Base-by-base conservation (phyloP, 306 rosid genomes). In the Ormosia emarginata region DNA sequence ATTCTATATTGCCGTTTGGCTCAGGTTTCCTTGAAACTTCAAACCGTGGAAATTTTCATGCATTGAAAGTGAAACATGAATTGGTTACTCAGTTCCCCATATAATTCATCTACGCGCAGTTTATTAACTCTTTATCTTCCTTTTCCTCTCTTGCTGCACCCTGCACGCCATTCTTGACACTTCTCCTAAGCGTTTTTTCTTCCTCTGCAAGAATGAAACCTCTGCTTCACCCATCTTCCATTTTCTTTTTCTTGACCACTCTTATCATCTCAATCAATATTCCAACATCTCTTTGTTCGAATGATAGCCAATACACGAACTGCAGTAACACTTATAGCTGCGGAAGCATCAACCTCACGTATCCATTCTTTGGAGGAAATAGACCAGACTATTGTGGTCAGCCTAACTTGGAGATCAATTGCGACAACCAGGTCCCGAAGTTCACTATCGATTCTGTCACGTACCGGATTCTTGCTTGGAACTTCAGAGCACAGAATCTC, bases 341-440 rank as follows among this genome's bases (percentile, higher is more conserved):
- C 15, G 77, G 74, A 17, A 0, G 0, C 4, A 12, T 64, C 7
- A 2, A 34, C 47, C 65, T 85, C 33, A 71, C 2, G 4, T 85
- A 88, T 32, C 88, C 88, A 0, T 88, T 88, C 57, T 79, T 72
- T 81, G 90, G 87, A n/a, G 44, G 0, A n/a, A 37, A 41, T 29
- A 82, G 87, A 79, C 8, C 9, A 5, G 0, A 3, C 0, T 34
- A 71, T 10, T 88, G 90, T 10, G 87, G 90, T 6, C 7, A 1
- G 2, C 30, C 78, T 14, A 15, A 65, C 0, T 47, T 15, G 39
- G 1, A 64, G 5, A 62, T 79, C 30, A 15, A 1, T 6, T 87
- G 90, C 36, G 41, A 85, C 30, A 1, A 0, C 0, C 0, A 0
- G 0, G 24, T 41, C 6, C n/a, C 73, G 9, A 82, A 34, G 37